Evolutionary conservation across 2,329 filamentous ascomycete species (phyloP).

Genomic region (Curvularia spicifera): DNA sequence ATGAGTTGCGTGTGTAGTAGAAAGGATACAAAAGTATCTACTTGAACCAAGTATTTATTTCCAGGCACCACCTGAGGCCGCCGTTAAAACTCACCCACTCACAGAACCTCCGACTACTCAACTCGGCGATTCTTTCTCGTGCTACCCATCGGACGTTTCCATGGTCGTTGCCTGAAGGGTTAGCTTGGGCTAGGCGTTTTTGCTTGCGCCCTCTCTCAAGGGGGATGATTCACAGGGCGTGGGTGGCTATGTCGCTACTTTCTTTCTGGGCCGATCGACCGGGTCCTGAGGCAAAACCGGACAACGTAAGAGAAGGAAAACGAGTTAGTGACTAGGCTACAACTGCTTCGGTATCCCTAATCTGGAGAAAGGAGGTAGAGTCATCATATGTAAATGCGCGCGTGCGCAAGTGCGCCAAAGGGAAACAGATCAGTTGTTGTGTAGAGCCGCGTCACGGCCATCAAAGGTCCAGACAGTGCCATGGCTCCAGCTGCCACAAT

Average conservation of each 20-base stretch:
- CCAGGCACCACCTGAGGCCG: conserved; percentile 47
- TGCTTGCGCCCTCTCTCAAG: conserved; percentile 31
- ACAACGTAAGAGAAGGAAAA: conserved; percentile 20
- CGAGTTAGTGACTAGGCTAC: conserved; percentile 32
- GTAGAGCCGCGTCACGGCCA: conserved; percentile 21
- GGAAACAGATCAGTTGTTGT: conserved; percentile 15
- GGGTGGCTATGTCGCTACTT: conserved; percentile 38
- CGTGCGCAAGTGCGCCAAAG: conserved; percentile 22
- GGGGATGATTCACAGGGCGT: conserved; percentile 40
- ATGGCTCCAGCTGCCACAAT: conserved; percentile 19
- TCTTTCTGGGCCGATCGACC: conserved; percentile 7
- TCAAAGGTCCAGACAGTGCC: background rate
- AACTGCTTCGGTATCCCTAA: conserved; percentile 15
- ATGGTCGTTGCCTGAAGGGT: conserved; percentile 39
- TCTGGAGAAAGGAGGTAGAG: conserved; percentile 25
- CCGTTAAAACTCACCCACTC: conserved; percentile 28
- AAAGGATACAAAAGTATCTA: conserved; percentile 18
- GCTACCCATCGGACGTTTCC: conserved; percentile 31
- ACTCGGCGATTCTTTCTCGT: background rate
- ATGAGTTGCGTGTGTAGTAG: conserved; percentile 8
- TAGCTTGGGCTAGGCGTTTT: background rate
- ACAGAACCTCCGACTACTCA: background rate
- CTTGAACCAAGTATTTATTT: conserved; percentile 29
- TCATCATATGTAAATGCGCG: conserved; percentile 25
- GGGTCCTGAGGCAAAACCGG: conserved; percentile 37